These are phyloP conservation scores for Sclerotinia borealis DNA, from an alignment of 2,329 filamentous ascomycete genomes.

Conservation along the genomic window DNA sequence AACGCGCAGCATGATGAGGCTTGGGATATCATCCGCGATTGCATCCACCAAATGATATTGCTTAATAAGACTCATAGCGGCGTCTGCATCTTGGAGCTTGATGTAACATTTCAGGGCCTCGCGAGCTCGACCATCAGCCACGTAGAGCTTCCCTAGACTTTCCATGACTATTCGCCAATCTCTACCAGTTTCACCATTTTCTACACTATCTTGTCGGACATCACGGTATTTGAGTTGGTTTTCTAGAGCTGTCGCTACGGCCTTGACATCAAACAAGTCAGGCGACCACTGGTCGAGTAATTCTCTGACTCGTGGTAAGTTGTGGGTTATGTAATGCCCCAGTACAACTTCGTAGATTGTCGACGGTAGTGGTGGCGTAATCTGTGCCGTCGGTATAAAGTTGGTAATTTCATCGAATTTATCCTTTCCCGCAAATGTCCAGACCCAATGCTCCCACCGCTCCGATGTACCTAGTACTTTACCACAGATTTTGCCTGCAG, in stretches of 20 bases:
- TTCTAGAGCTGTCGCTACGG: slow-evolving; percentile 72
- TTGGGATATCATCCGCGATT: slow-evolving; percentile 81
- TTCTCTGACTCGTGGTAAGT: slow-evolving; percentile 70
- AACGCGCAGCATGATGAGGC: slow-evolving; percentile 82
- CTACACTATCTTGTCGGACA: slow-evolving; percentile 67
- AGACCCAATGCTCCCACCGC: slow-evolving; percentile 94
- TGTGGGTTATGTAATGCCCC: slow-evolving; percentile 76
- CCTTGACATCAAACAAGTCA: slow-evolving; percentile 74
- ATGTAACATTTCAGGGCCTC: slow-evolving; percentile 90
- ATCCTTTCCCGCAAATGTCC: slow-evolving; percentile 78
- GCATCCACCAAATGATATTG: slow-evolving; percentile 88
- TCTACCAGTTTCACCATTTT: slow-evolving; percentile 63
- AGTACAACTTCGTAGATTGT: slow-evolving; percentile 85
- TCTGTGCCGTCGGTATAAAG: slow-evolving; percentile 70
- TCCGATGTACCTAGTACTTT: slow-evolving; percentile 74
- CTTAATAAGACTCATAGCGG: slow-evolving; percentile 77
- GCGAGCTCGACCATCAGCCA: slow-evolving; percentile 71
- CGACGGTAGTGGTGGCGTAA: slow-evolving; percentile 72
- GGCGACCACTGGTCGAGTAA: slow-evolving; percentile 78
- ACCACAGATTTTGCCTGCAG: slow-evolving; percentile 74
- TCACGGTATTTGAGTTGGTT: slow-evolving; percentile 73
- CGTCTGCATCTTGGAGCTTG: slow-evolving; percentile 83
- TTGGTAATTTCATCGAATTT: slow-evolving; percentile 86
- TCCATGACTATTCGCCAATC: slow-evolving; percentile 92
- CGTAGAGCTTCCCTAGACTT: slow-evolving; percentile 75